Conservation (phyloP, 1,284 basidiomycete genomes). For the Malassezia psittaci region DNA sequence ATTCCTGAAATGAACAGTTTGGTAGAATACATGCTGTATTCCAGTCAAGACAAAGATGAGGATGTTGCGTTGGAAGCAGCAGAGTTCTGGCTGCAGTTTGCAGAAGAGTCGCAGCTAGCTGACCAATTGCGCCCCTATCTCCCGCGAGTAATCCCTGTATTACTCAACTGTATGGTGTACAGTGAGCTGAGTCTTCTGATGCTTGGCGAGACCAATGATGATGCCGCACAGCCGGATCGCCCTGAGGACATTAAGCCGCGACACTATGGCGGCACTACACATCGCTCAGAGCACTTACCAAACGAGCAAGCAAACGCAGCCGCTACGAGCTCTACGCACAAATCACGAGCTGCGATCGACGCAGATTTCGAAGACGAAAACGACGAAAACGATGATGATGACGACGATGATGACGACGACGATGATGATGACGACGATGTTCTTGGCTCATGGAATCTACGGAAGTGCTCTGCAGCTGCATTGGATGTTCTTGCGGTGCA, state of each 20-base stretch:
- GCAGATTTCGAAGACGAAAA: conserved; percentile 50
- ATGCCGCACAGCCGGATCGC: conserved; percentile 68
- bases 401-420: conserved; percentile 75
- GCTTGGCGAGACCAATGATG: conserved; percentile 81
- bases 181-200: conserved; percentile 91
- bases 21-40: conserved; percentile 97
- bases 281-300: conserved; percentile 51
- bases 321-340: conserved; percentile 16
- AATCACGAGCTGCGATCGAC: conserved; percentile 29
- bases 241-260: conserved; percentile 81
- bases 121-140: conserved; percentile 76
- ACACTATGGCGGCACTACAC: conserved; percentile 68
- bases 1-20: conserved; percentile 91
- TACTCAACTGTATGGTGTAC: conserved; percentile 94
- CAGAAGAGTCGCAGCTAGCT: conserved; percentile 78
- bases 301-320: conserved; percentile 23
- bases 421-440: conserved; percentile 92
- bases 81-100: conserved; percentile 99
- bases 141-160: conserved; percentile 75
- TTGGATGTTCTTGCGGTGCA: conserved; percentile 91
- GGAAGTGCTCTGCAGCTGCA: conserved; percentile 95
- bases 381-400: conserved; percentile 58
- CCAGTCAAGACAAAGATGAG: conserved; percentile 81
- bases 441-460: conserved; percentile 95
- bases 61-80: conserved; percentile 63